These are phyloP conservation scores for Tinospora cordifolia DNA, from an alignment of 164 flowering plant genomes.

Conservation along the genomic window DNA sequence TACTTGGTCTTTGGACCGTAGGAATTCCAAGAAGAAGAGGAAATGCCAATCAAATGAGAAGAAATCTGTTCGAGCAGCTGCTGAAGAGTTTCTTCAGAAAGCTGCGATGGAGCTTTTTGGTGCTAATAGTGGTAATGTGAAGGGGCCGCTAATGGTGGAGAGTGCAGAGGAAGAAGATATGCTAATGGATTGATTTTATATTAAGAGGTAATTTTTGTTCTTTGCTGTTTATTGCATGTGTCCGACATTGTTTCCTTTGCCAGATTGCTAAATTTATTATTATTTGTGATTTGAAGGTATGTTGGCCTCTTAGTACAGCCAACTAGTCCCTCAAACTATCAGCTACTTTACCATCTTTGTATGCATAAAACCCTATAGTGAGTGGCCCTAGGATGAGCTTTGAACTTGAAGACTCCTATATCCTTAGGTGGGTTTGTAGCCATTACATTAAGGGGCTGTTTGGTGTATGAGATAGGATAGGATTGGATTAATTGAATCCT, in stretches of 20 bases:
- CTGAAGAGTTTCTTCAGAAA: conserved; percentile 86
- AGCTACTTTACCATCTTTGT: too few relatives aligned
- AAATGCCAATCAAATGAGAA: conserved; percentile 50
- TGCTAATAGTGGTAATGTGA: conserved; percentile 37
- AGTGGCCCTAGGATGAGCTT: too few relatives aligned
- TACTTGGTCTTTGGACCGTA: conserved; percentile 28
- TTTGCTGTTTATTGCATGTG: background rate
- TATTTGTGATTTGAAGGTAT: too few relatives aligned
- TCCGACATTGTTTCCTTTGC: background rate
- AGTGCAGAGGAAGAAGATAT: conserved; percentile 39
- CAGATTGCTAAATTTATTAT: background rate
- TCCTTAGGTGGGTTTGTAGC: too few relatives aligned
- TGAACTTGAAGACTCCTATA: too few relatives aligned
- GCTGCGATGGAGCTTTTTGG: conserved; percentile 80
- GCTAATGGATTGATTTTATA: conserved; percentile 21
- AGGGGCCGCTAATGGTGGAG: conserved; percentile 57
- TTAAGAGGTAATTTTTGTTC: background rate
- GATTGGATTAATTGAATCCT: too few relatives aligned
- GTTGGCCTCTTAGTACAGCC: too few relatives aligned
- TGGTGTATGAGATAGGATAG: too few relatives aligned
- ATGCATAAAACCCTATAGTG: too few relatives aligned
- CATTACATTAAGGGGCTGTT: too few relatives aligned
- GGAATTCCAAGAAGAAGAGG: conserved; percentile 54
- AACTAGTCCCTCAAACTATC: too few relatives aligned
- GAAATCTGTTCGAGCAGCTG: conserved; percentile 60